Base-by-base conservation (phyloP, 805 yeast genomes). In the Myxozyma sirexii region DNA sequence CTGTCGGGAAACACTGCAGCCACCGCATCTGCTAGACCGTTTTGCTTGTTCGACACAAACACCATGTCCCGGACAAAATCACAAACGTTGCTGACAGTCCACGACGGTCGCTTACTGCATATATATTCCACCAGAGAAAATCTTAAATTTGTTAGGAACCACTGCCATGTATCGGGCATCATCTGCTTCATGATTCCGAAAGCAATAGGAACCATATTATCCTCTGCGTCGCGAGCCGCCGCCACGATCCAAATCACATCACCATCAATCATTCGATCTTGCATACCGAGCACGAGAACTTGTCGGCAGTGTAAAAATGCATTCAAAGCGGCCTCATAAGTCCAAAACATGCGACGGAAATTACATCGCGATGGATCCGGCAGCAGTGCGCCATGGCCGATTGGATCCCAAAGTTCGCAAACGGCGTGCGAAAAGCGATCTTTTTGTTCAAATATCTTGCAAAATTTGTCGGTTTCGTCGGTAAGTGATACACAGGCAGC, bases 151-250 rank as follows among this genome's bases (percentile, higher is more conserved):
- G 44, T 15, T 21, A 59, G 50, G 41, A 59, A 59, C 63, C 63
- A 59, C 5, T 45, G 29, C 63, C 63, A 59, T 15, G 52, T 23
- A 12, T 23, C 53, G 2, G 29, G 29, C 41, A 21, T 5, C 4
- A 47, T 23, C 7, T 23, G 21, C 43, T 37, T 44, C 43, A 55
- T 39, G 29, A 59, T n/a, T 17, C 56, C 63, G 19, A 49, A 54
- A 3, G 59, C 59, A 3, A 59, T 31, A 26, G 57, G 56, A 23
- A 59, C 4, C 37, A 19, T 41, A 15, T 55, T 38, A 41, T 55
- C 51, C 26, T 59, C 56, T 10, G 56, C 63, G 33, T 59, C 63
- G 15, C 63, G 58, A 31, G 56, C 45, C 21, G 54, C 35, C 5
- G 63, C 63, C 2, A 46, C 53, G 23, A 54, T 46, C 53, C 56